Base-by-base conservation (phyloP, 2,329 filamentous ascomycete species). In the Helicocarpus griseus region DNA sequence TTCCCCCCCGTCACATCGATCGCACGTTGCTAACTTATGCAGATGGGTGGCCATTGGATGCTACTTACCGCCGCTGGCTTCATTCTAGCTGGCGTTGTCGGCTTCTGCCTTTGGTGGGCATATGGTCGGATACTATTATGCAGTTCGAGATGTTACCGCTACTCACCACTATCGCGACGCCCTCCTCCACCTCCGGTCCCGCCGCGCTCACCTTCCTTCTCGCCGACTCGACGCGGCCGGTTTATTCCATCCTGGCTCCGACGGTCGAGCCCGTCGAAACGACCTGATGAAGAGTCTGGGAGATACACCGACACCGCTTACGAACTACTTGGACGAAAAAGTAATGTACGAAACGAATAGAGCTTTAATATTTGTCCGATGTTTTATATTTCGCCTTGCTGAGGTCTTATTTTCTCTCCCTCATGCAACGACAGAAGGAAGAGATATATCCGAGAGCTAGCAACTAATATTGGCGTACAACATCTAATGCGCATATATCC, bases 41-140 rank as follows among this genome's bases (percentile, higher is more conserved):
- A 73, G 73, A 78, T 81, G 73, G 76, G 74, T 22, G 71, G 73
- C 54, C 74, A 80, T 59, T 80, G 77, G 77, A 59, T 79, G 54
- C 67, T 80, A 51, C 69, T 80, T 14, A 80, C 77, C 2, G 63
- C 76, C 21, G 58, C 72, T 22, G 77, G 77, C 21, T 78, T 78
- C 60, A 53, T 73, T 35, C 56, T 77, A 11, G 77, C 73, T 24
- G 70, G 69, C 39, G 60, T 72, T 22, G 65, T 77, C 19, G 71
- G 77, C 14, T 66, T 75, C 52, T 60, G 67, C 36, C 63, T 74
- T 50, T 80, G 75, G 73, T 76, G 70, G 69, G 63, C 69, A 22
- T 80, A 79, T 55, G 71, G 71, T 26, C 73, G 75, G 4, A 56
- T 75, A 21, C 59, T 73, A 44, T 61, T 73, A 54, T 57, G 71